Base-by-base conservation (phyloP, 106 monocot genomes). In the Dactylorhiza incarnata region DNA sequence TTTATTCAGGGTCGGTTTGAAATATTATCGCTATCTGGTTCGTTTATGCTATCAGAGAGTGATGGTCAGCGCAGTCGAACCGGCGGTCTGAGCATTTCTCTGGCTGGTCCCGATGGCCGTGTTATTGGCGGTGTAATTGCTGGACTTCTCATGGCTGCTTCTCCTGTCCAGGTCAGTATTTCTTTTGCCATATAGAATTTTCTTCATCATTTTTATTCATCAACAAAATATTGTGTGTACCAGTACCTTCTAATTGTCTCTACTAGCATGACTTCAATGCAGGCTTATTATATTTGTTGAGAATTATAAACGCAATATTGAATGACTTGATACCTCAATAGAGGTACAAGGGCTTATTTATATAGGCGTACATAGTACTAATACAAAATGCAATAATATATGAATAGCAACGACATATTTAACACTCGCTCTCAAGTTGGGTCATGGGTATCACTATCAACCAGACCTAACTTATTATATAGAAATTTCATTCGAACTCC, bases 111-210 rank as follows among this genome's bases (percentile, higher is more conserved):
- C 10, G 94, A 94, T 79, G 94, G 94, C n/a, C 86, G 94, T 24
- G 91, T 94, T 65, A 81, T 94, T 49, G 94, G 94, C 26, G 94
- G 91, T 26, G 87, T 88, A 76, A 89, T 91, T 2, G 94, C 91
- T 3, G 94, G 94, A 29, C 68, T 87, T 48, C 73, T 94, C 37
- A 94, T 88, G 4, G 94, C 94, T 24, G 94, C 94, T 17, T 89
- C 91, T 26, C 94, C 94, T 15, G 82, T 94, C 3, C 94, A 94
- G 89, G 94, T 94, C 5, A 22, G 13, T 59, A 50, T 67, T 14
- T 46, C 2, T 19, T 48, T n/a, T 71, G 19, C n/a, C 20, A 37
- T 26, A 68, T 68, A 13, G 14, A 13, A 37, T 9, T 24, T 62
- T 23, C 10, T 24, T 61, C 24, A 8, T 22, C 9, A 22, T 22